These are phyloP conservation scores for Vachellia pachyceras DNA, from an alignment of 306 rosid species.

Conservation along the genomic window DNA sequence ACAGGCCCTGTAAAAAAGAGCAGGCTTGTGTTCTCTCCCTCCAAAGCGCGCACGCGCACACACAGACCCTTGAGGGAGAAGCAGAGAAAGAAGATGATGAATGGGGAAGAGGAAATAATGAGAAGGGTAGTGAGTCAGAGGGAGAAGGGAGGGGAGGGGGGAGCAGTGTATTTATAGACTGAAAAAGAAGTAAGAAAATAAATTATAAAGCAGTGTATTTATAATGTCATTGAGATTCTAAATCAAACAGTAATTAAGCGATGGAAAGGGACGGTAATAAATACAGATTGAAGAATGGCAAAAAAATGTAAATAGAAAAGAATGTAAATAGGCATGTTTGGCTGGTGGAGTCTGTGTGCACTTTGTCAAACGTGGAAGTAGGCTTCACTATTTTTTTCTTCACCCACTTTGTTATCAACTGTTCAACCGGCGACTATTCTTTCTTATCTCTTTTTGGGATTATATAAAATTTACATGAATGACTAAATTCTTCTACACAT, in stretches of 20 bases:
- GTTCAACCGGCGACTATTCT: not conserved
- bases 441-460: not conserved
- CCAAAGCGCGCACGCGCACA: no score
- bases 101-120: not conserved
- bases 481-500: not conserved
- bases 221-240: not conserved
- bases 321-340: no score
- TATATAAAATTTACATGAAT: not conserved
- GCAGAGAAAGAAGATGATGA: not conserved
- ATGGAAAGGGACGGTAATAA: not conserved
- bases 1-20: not conserved
- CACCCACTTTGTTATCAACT: not conserved
- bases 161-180: slow-evolving; percentile 15
- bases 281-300: not conserved
- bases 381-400: not conserved
- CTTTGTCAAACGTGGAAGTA: not conserved
- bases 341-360: no score
- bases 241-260: not conserved
- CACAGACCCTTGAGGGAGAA: not conserved
- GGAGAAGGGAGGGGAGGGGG: not conserved
- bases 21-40: not conserved
- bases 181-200: no score
- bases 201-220: no score
- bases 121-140: not conserved
- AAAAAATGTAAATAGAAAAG: not conserved